These are phyloP conservation scores for Nadsonia commutata DNA, from an alignment of 1,139 yeast species.

Conservation along the genomic window DNA sequence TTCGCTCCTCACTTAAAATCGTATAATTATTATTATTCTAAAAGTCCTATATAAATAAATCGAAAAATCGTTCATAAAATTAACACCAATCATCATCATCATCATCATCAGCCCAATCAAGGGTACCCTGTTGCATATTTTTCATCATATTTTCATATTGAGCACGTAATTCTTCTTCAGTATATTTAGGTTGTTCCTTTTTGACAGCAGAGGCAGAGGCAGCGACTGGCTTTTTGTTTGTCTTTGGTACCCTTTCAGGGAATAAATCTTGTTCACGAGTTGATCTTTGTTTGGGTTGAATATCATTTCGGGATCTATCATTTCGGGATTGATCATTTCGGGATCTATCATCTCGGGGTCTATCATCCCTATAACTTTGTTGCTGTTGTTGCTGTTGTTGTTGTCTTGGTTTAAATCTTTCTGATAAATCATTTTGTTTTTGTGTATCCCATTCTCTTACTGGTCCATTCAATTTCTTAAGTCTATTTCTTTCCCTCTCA, in stretches of 20 bases:
- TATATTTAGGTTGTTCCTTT: not conserved
- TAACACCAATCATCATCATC: constrained; percentile 2
- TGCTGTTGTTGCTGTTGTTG: too few species aligned
- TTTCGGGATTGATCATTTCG: not conserved
- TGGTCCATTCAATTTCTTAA: constrained; percentile 6
- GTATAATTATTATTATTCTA: too few species aligned
- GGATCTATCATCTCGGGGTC: not conserved
- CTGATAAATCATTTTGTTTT: not conserved
- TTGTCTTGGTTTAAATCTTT: not conserved
- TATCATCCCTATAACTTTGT: not conserved
- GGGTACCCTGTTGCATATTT: constrained; percentile 3
- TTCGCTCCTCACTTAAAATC: too few species aligned
- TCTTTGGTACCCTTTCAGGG: not conserved
- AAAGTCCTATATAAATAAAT: too few species aligned
- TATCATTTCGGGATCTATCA: not conserved
- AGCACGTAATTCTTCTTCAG: not conserved
- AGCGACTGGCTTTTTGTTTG: not conserved
- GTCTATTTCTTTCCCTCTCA: constrained; percentile 6
- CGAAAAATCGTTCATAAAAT: too few species aligned
- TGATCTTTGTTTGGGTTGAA: not conserved
- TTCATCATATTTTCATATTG: not conserved
- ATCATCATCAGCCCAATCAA: constrained; percentile 8
- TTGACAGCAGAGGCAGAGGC: not conserved
- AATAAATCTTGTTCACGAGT: not conserved
- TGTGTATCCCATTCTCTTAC: constrained; percentile 7